These are phyloP conservation scores for Adansonia gregorii DNA, from an alignment of 441 rosid species.

Conservation along the genomic window DNA sequence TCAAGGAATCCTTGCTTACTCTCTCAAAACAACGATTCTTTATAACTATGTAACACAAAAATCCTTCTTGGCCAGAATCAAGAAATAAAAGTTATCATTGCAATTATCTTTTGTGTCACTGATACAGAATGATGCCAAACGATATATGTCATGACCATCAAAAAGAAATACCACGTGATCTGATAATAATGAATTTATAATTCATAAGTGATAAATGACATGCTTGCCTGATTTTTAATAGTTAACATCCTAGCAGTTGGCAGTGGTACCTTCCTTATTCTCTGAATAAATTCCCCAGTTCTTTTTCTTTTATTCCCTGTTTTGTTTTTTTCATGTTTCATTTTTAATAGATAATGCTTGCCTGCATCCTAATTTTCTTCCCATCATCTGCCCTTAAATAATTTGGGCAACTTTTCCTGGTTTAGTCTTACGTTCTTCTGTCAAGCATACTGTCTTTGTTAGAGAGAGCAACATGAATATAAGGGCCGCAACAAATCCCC, in stretches of 20 bases:
- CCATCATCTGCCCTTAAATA: background rate
- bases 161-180: background rate
- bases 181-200: background rate
- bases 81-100: background rate
- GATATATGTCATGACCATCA: background rate
- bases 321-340: background rate
- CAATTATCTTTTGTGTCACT: background rate
- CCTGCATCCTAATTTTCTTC: background rate
- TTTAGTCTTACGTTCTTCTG: background rate
- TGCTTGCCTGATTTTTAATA: background rate
- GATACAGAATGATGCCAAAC: background rate
- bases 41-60: background rate
- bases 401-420: background rate
- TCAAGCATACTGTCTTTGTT: background rate
- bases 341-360: no score
- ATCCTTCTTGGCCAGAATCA: background rate
- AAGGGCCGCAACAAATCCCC: background rate
- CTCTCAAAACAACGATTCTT: conserved; percentile 1
- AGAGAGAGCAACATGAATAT: background rate
- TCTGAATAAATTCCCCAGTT: background rate
- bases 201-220: background rate
- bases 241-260: background rate
- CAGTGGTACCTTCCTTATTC: background rate
- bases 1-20: conserved; percentile 17
- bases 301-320: background rate